Percentiles rank a stretch among this genome's conserved stretches.
Evolutionary conservation across 768 basidiomycete genomes (phyloP).

Genomic region (Amanita rubescens): DNA sequence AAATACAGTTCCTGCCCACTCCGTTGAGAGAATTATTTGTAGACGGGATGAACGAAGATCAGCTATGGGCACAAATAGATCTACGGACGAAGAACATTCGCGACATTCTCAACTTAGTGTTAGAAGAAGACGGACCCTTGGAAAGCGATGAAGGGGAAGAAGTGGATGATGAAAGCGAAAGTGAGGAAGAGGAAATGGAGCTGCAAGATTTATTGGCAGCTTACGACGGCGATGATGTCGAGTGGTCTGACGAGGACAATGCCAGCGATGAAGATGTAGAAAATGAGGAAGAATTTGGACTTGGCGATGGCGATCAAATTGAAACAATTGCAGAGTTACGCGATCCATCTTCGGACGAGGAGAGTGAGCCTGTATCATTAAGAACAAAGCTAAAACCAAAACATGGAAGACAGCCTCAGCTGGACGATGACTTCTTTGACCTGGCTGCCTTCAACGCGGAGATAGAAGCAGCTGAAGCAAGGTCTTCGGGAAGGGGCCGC

Average conservation of each 20-base stretch:
- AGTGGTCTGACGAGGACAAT: slow-evolving; percentile 7
- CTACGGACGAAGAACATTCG: slow-evolving; percentile 67
- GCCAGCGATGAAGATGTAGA: slow-evolving; percentile 15
- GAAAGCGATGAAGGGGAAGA: slow-evolving; percentile 14
- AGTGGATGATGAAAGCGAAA: slow-evolving; percentile 18
- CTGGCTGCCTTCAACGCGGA: slow-evolving; percentile 83
- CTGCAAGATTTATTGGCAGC: background rate
- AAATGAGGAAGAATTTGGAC: slow-evolving; percentile 13
- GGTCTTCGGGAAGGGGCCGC: slow-evolving; percentile 49
- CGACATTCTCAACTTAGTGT: slow-evolving; percentile 54
- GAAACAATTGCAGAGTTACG: slow-evolving; percentile 21
- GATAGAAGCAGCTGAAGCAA: slow-evolving; percentile 71
- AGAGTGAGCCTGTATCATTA: slow-evolving; percentile 19
- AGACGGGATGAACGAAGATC: slow-evolving; percentile 76
- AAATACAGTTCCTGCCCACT: slow-evolving; percentile 42
- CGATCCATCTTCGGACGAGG: slow-evolving; percentile 32
- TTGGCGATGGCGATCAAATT: slow-evolving; percentile 17
- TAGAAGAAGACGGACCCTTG: slow-evolving; percentile 31
- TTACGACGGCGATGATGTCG: background rate
- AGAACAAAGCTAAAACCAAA: slow-evolving; percentile 20
- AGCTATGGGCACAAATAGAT: slow-evolving; percentile 94
- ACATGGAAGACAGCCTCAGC: slow-evolving; percentile 22
- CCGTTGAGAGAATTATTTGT: slow-evolving; percentile 71
- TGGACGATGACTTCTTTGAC: slow-evolving; percentile 91
- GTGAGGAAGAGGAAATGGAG: slow-evolving; percentile 11